Evolutionary conservation across 2,329 filamentous ascomycete genomes (phyloP).

Genomic region (Pseudogymnoascus verrucosus): DNA sequence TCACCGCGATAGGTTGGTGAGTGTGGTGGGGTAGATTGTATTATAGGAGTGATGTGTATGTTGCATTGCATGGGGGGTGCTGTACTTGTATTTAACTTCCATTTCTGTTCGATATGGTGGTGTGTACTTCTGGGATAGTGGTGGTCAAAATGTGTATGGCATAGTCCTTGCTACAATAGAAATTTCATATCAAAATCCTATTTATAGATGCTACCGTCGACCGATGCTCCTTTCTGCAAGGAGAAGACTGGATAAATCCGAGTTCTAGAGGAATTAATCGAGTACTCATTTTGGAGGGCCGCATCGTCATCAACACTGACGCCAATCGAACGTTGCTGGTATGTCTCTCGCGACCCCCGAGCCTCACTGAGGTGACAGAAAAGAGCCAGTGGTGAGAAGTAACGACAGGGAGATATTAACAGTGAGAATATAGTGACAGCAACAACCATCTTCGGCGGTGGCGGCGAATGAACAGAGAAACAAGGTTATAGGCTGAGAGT

Average conservation of each 20-base stretch:
- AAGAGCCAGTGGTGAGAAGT: background rate
- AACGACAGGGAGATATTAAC: background rate
- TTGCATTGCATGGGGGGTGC: conserved; percentile 1
- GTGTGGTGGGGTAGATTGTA: background rate
- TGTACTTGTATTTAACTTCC: conserved; percentile 6
- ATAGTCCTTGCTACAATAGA: conserved; percentile 1
- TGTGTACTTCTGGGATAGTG: background rate
- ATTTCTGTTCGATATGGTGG: conserved; percentile 1
- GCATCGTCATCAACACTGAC: too few species aligned
- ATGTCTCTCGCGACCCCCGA: too few species aligned
- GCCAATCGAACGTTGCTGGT: too few species aligned
- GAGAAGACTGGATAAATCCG: too few species aligned
- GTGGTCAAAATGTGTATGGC: background rate
- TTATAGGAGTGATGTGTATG: conserved; percentile 3
- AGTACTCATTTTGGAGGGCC: too few species aligned
- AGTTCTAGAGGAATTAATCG: too few species aligned
- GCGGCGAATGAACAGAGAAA: too few species aligned
- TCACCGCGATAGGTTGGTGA: background rate
- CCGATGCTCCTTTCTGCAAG: too few species aligned
- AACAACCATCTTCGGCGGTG: background rate
- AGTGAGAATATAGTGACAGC: background rate
- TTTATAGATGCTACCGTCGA: too few species aligned
- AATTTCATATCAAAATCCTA: conserved; percentile 3
- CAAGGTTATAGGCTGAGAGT: too few species aligned
- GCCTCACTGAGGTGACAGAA: too few species aligned